These are phyloP conservation scores for Xylaria palmicola DNA, from an alignment of 495 filamentous ascomycete genomes.

Conservation along the genomic window DNA sequence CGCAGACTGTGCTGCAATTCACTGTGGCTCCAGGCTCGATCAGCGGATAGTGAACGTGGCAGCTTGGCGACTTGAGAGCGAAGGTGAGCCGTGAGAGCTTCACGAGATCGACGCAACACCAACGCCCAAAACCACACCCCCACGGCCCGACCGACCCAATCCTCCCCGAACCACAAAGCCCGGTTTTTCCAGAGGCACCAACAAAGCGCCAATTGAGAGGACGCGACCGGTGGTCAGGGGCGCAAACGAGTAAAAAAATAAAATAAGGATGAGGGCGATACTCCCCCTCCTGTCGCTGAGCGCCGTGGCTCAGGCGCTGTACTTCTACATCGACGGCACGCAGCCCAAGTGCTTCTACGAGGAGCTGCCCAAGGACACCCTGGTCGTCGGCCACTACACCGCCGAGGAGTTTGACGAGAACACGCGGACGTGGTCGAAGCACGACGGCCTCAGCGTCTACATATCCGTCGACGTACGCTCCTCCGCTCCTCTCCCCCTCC, in stretches of 20 bases:
- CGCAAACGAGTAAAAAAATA: background rate
- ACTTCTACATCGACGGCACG: slow-evolving; percentile 92
- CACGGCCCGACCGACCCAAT: no score
- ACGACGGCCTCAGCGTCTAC: slow-evolving; percentile 73
- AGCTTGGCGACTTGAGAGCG: slow-evolving; percentile 10
- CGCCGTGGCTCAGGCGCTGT: slow-evolving; percentile 68
- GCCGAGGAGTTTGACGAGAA: slow-evolving; percentile 76
- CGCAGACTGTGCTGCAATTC: no score
- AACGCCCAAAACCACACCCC: background rate
- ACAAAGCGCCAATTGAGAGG: background rate
- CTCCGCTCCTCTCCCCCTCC: no score
- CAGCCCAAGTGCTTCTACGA: slow-evolving; percentile 92
- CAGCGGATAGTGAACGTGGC: slow-evolving; percentile 32
- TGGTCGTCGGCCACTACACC: slow-evolving; percentile 89
- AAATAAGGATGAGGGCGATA: slow-evolving; percentile 49
- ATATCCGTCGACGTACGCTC: slow-evolving; percentile 78
- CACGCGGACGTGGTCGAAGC: slow-evolving; percentile 60
- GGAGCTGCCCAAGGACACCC: slow-evolving; percentile 93
- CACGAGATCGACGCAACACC: background rate
- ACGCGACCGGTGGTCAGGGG: background rate
- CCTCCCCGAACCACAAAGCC: background rate
- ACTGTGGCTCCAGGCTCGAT: no score
- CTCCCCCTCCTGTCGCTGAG: slow-evolving; percentile 51
- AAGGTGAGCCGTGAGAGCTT: slow-evolving; percentile 3
- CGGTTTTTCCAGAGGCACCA: background rate